phyloP scores from a whole-genome alignment of 202 grass and related monocot species.

The Thinopyrum obtusiflorum region DNA sequence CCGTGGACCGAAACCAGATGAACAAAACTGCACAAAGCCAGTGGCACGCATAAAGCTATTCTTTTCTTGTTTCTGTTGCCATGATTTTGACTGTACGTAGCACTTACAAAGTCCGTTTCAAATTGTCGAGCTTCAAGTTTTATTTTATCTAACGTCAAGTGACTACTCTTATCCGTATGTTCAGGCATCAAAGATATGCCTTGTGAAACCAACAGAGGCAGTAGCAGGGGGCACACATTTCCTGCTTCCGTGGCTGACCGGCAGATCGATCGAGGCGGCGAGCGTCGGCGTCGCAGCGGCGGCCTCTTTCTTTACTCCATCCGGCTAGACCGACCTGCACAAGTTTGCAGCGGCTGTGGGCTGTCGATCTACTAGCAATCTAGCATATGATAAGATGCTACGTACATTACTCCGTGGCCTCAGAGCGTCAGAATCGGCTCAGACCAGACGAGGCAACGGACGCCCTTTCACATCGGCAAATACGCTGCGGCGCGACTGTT shows the following conservation, averaged over 20 bases:
- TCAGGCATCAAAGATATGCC: background rate
- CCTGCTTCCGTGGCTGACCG: background rate
- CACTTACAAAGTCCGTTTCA: background rate
- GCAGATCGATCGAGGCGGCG: background rate
- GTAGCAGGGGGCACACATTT: too few relatives aligned
- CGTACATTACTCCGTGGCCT: background rate
- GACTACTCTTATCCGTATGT: background rate
- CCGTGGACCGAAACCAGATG: background rate
- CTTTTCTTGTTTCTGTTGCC: background rate
- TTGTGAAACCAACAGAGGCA: background rate
- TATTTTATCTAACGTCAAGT: too few relatives aligned
- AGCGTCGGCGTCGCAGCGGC: background rate
- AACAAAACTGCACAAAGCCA: background rate
- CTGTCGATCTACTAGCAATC: too few relatives aligned
- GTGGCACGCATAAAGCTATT: background rate
- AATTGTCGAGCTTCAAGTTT: background rate
- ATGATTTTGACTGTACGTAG: background rate
- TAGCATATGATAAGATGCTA: background rate
- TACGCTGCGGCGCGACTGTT: conserved; percentile 19
- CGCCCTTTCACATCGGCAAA: conserved; percentile 33
- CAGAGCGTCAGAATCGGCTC: background rate
- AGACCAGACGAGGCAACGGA: background rate
- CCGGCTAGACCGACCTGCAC: background rate
- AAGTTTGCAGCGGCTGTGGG: background rate
- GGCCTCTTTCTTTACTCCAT: background rate